phyloP scores from a whole-genome alignment of 352 stramenopile species.

The Salisapilia sapeloensis region DNA sequence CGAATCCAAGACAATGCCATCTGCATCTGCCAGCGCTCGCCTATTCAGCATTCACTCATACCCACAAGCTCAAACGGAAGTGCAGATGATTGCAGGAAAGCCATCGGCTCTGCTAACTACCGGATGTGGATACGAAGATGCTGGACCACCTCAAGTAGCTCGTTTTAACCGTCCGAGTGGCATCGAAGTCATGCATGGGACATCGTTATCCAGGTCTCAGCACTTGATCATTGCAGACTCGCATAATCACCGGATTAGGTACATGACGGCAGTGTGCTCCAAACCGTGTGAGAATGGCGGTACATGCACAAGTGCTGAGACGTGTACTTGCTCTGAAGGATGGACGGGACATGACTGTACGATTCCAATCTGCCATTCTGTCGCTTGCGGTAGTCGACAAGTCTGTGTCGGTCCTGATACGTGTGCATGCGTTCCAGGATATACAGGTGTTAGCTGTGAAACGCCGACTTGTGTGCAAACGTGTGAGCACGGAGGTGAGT shows the following conservation, averaged over 20 bases:
- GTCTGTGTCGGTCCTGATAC: constrained; percentile 85
- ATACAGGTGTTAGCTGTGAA: constrained; percentile 52
- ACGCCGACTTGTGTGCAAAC: constrained; percentile 79
- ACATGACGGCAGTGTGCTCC: constrained; percentile 78
- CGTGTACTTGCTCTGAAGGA: constrained; percentile 69
- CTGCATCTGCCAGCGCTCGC: constrained; percentile 13
- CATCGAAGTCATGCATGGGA: constrained; percentile 33
- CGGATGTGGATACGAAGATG: constrained; percentile 77
- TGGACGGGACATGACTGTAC: constrained; percentile 88
- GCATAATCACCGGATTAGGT: constrained; percentile 88
- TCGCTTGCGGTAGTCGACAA: constrained; percentile 27
- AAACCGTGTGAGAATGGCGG: constrained; percentile 93
- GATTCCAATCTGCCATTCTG: constrained; percentile 35
- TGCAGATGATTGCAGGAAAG: constrained; percentile 84
- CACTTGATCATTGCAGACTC: constrained; percentile 85
- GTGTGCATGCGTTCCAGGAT: constrained; percentile 89
- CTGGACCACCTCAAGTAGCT: constrained; percentile 65
- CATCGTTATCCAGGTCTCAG: constrained; percentile 25
- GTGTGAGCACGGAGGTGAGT: constrained; percentile 80
- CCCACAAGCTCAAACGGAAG: constrained; percentile 30
- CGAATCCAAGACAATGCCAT: constrained; percentile 25
- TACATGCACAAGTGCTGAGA: constrained; percentile 69
- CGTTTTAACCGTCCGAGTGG: constrained; percentile 51
- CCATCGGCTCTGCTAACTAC: constrained; percentile 66
- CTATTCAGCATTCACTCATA: constrained; percentile 44